Evolutionary conservation across 2,329 filamentous ascomycete genomes (phyloP), one percentile per base, ranked within the genome.

Genomic region (Botrytis cinerea): DNA sequence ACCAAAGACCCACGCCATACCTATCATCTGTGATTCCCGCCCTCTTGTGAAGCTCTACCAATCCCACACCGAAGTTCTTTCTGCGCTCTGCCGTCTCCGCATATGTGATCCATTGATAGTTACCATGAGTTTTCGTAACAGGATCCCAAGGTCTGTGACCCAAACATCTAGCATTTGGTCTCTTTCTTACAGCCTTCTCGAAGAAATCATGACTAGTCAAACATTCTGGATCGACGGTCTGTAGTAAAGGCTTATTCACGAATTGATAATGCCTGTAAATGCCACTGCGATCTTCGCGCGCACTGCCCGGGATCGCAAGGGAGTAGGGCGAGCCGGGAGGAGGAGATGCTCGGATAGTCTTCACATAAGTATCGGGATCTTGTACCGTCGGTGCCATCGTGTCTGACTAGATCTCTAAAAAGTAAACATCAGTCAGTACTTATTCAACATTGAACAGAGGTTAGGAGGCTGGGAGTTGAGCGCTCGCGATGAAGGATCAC

Each of bases 261-360:
- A 91, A 91, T 76, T 89, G 89, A 89, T 91, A 97, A 83, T 97
- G 92, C 75, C 96, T 90, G 84, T 98, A 98, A 76, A 97, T 84
- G 64, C 89, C 84, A 68, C 88, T 92, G 77, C 94, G 91, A 74
- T 91, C 92, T 67, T 93, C 90, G 75, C 87, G 85, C 82, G 93
- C 89, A 64, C 92, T 91, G 75, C 92, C 92, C 0, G 94, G 91
- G 32, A 99, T 79, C 20, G 93, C 85, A 22, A 97, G 85, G 63
- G 92, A 92, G 81, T 96, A 96, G 1, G 94, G 93, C 16, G 78
- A 75, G 20, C 78, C 78, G 25, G 79, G 77, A 25, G 80, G 78
- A 28, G 80, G 80, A 69, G 80, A 77, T 18, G 71, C 63, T 51
- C 74, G 76, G 32, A 81, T 61, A 6, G 71, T 62, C 28, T 75